These are phyloP conservation scores for Mycena floridula DNA, from an alignment of 768 basidiomycete genomes.

Conservation along the genomic window DNA sequence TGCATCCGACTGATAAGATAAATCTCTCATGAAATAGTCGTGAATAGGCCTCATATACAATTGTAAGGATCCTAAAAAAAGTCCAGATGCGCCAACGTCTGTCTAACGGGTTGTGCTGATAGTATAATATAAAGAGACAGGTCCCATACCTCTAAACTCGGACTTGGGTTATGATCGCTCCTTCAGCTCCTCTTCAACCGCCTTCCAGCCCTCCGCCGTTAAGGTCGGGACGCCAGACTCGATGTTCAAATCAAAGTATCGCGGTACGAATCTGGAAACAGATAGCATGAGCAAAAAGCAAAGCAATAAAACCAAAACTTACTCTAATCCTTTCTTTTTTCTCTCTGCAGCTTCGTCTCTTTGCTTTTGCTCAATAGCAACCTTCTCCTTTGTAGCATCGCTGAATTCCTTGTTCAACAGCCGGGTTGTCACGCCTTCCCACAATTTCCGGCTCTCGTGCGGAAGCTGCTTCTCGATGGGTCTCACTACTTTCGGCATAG, in stretches of 20 bases:
- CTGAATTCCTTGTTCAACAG: conserved; percentile 80
- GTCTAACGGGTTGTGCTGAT: too few relatives aligned
- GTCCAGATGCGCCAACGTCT: too few relatives aligned
- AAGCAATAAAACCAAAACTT: conserved; percentile 28
- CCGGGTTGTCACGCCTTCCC: conserved; percentile 76
- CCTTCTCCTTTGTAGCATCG: conserved; percentile 90
- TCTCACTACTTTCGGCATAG: conserved; percentile 81
- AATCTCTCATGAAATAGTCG: too few relatives aligned
- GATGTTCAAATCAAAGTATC: conserved; percentile 69
- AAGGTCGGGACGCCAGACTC: conserved; percentile 61
- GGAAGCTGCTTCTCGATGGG: conserved; percentile 74
- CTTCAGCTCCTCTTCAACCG: conserved; percentile 67
- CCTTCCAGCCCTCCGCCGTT: conserved; percentile 61
- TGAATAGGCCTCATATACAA: too few relatives aligned
- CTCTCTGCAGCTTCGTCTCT: conserved; percentile 83
- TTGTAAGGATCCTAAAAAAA: too few relatives aligned
- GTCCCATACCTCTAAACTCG: too few relatives aligned
- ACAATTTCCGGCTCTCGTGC: conserved; percentile 80
- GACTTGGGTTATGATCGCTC: too few relatives aligned
- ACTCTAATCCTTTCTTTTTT: conserved; percentile 76
- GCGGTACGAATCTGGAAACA: conserved; percentile 57
- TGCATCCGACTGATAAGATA: too few relatives aligned
- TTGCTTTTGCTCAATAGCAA: conserved; percentile 89
- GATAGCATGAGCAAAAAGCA: background rate
- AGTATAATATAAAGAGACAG: too few relatives aligned